A percentile compares a stretch with the other conserved stretches of the same genome.
phyloP scores from a whole-genome alignment of 108 stramenopile species.

The Cyclotella baltica region DNA sequence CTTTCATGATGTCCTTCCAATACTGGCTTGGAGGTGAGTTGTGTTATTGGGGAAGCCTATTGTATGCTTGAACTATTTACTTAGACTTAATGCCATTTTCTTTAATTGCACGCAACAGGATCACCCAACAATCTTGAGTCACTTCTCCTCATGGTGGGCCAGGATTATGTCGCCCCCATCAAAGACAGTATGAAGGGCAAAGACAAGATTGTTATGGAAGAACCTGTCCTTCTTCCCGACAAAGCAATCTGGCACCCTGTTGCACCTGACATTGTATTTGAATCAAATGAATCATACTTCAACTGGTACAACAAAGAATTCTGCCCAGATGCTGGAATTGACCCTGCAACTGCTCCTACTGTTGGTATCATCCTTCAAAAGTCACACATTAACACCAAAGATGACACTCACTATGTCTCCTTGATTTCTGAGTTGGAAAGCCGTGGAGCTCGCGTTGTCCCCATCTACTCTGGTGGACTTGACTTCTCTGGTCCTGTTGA shows the following conservation, averaged over 20 bases:
- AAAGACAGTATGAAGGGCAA: constrained; percentile 81
- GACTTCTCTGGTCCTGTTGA: constrained; percentile 97
- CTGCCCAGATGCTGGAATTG: constrained; percentile 94
- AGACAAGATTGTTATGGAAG: constrained; percentile 79
- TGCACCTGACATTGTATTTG: constrained; percentile 92
- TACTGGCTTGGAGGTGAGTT: constrained; percentile 94
- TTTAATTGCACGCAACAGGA: constrained; percentile 44
- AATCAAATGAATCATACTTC: constrained; percentile 85
- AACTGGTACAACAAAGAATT: constrained; percentile 95
- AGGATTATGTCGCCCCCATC: constrained; percentile 90
- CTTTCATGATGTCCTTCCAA: constrained; percentile 99
- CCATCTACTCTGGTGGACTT: constrained; percentile 95
- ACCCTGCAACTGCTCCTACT: constrained; percentile 85
- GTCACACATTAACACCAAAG: constrained; percentile 98
- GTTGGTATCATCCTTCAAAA: constrained; percentile 96
- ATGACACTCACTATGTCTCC: constrained; percentile 96
- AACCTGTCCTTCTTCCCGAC: constrained; percentile 96
- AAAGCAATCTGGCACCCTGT: constrained; percentile 99
- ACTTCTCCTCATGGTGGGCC: constrained; percentile 92
- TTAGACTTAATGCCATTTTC: background rate
- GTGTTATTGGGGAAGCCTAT: background rate
- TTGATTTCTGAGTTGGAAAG: constrained; percentile 95
- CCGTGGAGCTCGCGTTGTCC: constrained; percentile 91
- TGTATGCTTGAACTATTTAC: background rate
- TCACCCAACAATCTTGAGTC: constrained; percentile 95